phyloP scores from a whole-genome alignment of 2,329 filamentous ascomycete genomes.

The Colletotrichum sp. region DNA sequence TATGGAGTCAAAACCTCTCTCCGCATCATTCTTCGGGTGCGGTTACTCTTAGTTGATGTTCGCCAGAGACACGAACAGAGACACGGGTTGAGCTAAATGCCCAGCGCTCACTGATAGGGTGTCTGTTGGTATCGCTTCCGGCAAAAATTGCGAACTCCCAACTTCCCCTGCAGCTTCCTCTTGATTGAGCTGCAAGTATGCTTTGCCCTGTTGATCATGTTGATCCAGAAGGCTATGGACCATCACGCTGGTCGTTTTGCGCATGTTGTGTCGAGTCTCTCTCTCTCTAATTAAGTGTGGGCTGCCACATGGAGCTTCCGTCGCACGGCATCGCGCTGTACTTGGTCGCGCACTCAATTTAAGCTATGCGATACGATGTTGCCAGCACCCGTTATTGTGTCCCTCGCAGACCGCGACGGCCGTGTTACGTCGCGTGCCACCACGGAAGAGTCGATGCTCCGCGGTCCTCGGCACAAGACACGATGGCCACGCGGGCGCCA shows the following conservation, averaged over 20 bases:
- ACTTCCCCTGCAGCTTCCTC: not conserved
- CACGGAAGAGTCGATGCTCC: not conserved
- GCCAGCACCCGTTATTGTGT: not conserved
- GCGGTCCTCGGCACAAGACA: not conserved
- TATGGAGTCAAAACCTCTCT: not conserved
- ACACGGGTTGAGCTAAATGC: not conserved
- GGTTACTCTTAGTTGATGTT: not conserved
- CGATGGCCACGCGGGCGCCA: not conserved
- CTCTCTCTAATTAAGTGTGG: not conserved
- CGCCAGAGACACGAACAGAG: not conserved
- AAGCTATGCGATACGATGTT: slow-evolving; percentile 16
- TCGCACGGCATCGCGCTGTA: not conserved
- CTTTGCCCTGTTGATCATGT: not conserved
- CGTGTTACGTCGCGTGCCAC: not conserved
- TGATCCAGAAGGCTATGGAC: not conserved
- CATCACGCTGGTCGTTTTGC: not conserved
- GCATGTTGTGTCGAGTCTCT: not conserved
- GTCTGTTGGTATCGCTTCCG: not conserved
- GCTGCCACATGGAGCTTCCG: not conserved
- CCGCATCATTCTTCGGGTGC: not conserved
- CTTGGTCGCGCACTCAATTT: not conserved
- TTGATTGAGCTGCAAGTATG: not conserved
- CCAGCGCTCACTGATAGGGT: not conserved
- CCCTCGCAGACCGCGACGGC: not conserved
- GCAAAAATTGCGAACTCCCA: not conserved